Percentiles rank a stretch among this genome's conserved stretches.
Evolutionary conservation across 1,284 basidiomycete genomes (phyloP).

Genomic region (Naganishia liquefaciens): DNA sequence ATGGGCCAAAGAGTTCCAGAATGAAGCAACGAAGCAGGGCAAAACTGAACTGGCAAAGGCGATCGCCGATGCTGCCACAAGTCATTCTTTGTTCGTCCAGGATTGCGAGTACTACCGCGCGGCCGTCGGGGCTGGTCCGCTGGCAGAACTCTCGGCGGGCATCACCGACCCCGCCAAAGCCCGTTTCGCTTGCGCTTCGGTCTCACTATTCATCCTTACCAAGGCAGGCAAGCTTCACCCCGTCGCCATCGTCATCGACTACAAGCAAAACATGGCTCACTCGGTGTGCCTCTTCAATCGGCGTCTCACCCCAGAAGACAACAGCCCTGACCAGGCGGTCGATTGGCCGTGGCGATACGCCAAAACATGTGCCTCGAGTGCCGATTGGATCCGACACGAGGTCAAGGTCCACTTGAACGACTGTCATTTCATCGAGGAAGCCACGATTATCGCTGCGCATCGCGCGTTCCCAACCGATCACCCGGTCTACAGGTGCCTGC

Average conservation of each 20-base stretch:
- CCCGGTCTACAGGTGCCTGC: conserved; percentile 17
- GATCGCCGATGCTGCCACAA: neutral
- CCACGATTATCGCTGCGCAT: conserved; percentile 28
- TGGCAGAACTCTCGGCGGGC: neutral
- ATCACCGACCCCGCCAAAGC: neutral
- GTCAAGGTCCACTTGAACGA: conserved; percentile 26
- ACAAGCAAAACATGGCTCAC: conserved; percentile 23
- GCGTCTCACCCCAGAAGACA: conserved; percentile 1
- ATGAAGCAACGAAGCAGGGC: conserved; percentile 12
- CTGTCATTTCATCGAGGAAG: conserved; percentile 27
- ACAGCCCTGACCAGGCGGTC: neutral
- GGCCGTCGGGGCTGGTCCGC: conserved; percentile 5
- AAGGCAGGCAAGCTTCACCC: conserved; percentile 23
- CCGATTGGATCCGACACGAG: conserved; percentile 31
- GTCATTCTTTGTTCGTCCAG: conserved; percentile 22
- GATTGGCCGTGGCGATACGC: conserved; percentile 33
- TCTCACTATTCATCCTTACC: conserved; percentile 17
- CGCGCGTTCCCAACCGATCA: conserved; percentile 24
- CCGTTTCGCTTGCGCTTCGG: conserved; percentile 24
- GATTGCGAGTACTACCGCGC: conserved; percentile 32
- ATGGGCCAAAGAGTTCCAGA: conserved; percentile 19
- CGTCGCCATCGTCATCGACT: conserved; percentile 29
- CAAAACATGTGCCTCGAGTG: conserved; percentile 24
- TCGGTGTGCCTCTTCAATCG: conserved; percentile 30
- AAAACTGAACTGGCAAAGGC: neutral